Evolutionary conservation across 83 land plant species (phyloP).

Genomic region (Thuja plicata): DNA sequence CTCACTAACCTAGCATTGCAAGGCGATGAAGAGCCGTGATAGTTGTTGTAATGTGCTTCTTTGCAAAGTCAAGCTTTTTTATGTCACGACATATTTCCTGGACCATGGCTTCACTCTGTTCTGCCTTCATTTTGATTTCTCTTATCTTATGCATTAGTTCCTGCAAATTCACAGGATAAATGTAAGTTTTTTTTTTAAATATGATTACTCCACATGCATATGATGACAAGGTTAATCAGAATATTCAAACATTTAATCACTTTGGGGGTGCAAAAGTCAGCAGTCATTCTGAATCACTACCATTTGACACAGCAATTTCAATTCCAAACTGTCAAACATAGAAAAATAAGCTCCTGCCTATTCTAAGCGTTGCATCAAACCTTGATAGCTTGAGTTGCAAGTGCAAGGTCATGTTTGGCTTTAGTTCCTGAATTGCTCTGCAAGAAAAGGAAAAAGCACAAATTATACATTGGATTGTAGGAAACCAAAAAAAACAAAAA

Average conservation of each 20-base stretch:
- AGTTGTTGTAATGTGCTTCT: conserved; percentile 97
- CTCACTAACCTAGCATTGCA: conserved; percentile 83
- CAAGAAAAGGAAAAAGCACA: conserved; percentile 5
- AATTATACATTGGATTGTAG: not conserved
- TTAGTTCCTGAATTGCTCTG: conserved; percentile 97
- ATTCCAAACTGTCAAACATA: not conserved
- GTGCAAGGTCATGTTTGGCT: conserved; percentile 99
- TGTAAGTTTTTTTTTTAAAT: not conserved
- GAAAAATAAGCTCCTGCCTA: not conserved
- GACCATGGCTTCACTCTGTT: conserved; percentile 98
- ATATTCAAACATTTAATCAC: not conserved
- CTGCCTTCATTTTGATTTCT: conserved; percentile 95
- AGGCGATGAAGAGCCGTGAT: conserved; percentile 99
- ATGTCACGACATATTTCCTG: conserved; percentile 98
- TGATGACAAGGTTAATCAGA: not conserved
- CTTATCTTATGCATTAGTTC: conserved; percentile 87
- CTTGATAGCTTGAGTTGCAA: conserved; percentile 93
- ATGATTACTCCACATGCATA: not conserved
- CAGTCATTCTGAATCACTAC: not conserved
- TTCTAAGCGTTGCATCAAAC: conserved; percentile 30
- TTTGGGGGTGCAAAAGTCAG: not conserved
- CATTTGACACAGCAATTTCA: not conserved
- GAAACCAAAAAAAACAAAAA: conserved; percentile 14
- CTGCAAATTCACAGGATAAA: conserved; percentile 34
- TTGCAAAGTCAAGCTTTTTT: conserved; percentile 95